A percentile compares a stretch with the other conserved stretches of the same genome.
These are phyloP conservation scores for Debaryomyces psychrophilus DNA, from an alignment of 1,139 yeast species.

Conservation along the genomic window DNA sequence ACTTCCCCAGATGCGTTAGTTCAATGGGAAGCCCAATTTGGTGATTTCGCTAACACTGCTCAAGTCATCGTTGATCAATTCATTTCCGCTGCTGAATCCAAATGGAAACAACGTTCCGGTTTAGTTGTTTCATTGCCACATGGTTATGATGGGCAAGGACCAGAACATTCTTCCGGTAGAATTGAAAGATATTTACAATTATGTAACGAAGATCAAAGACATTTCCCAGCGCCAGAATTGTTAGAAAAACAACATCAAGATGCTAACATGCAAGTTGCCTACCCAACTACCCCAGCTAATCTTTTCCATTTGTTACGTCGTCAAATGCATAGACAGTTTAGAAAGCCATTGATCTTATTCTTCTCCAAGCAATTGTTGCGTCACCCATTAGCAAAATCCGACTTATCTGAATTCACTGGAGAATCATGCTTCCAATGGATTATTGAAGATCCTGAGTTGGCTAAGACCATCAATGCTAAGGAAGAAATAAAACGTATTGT, in stretches of 20 bases:
- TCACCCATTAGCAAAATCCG: constrained; percentile 96
- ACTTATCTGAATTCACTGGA: constrained; percentile 80
- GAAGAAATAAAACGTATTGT: constrained; percentile 89
- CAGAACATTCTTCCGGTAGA: constrained; percentile 98
- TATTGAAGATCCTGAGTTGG: constrained; percentile 87
- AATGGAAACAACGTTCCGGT: constrained; percentile 99
- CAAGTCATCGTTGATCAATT: constrained; percentile 98
- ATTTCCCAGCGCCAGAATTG: constrained; percentile 87
- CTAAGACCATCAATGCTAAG: constrained; percentile 72
- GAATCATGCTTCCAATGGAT: constrained; percentile 95
- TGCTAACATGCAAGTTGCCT: constrained; percentile 95
- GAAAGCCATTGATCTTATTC: constrained; percentile 89
- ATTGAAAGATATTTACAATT: constrained; percentile 95
- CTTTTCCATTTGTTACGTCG: constrained; percentile 96
- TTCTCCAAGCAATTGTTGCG: constrained; percentile 94
- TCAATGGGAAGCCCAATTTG: constrained; percentile 99
- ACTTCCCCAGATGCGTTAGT: constrained; percentile 95
- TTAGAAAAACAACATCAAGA: constrained; percentile 98
- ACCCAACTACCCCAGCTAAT: constrained; percentile 98
- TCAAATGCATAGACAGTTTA: constrained; percentile 99
- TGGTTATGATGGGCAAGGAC: constrained; percentile 99
- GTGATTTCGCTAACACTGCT: constrained; percentile 99
- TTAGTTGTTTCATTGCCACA: constrained; percentile 94
- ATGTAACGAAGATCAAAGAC: constrained; percentile 94
- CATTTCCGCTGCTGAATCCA: constrained; percentile 94